Conservation (phyloP, 306 rosid genomes). For the Rosa chinensis region DNA sequence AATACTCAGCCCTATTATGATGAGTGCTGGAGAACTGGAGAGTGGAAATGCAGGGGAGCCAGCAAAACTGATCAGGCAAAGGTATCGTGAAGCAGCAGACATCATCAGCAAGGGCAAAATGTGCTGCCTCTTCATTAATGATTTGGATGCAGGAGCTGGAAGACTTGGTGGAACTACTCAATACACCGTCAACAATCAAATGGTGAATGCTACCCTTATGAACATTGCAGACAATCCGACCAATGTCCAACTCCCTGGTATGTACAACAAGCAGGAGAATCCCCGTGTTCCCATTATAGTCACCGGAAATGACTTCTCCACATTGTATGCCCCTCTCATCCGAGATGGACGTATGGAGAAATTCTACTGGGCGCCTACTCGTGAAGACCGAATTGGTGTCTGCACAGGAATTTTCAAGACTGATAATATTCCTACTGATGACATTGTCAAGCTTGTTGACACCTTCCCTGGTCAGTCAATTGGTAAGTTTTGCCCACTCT, state of each 20-base stretch:
- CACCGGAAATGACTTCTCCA: conserved; percentile 79
- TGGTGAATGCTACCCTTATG: conserved; percentile 85
- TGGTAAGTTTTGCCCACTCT: conserved; percentile 39
- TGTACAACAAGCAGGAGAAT: conserved; percentile 76
- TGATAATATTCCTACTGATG: conserved; percentile 43
- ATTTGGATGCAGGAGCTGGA: conserved; percentile 85
- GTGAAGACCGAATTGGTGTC: conserved; percentile 69
- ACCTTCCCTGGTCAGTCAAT: conserved; percentile 72
- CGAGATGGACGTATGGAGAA: conserved; percentile 89
- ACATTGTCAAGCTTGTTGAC: conserved; percentile 64
- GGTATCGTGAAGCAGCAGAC: conserved; percentile 85
- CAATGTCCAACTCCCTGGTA: conserved; percentile 76
- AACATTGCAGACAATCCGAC: conserved; percentile 81
- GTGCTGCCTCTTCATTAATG: conserved; percentile 80
- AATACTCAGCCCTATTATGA: conserved; percentile 67
- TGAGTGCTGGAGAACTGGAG: conserved; percentile 96
- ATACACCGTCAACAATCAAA: conserved; percentile 78
- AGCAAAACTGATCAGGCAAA: conserved; percentile 79
- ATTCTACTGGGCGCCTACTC: conserved; percentile 80
- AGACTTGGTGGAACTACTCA: conserved; percentile 72
- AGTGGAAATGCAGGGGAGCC: conserved; percentile 98
- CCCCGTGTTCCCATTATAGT: conserved; percentile 67
- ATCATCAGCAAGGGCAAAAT: conserved; percentile 68
- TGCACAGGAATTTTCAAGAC: conserved; percentile 62
- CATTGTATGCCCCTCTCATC: conserved; percentile 74